phyloP scores from a whole-genome alignment of 2,329 filamentous ascomycete genomes.

The Ceratocystis destructans region DNA sequence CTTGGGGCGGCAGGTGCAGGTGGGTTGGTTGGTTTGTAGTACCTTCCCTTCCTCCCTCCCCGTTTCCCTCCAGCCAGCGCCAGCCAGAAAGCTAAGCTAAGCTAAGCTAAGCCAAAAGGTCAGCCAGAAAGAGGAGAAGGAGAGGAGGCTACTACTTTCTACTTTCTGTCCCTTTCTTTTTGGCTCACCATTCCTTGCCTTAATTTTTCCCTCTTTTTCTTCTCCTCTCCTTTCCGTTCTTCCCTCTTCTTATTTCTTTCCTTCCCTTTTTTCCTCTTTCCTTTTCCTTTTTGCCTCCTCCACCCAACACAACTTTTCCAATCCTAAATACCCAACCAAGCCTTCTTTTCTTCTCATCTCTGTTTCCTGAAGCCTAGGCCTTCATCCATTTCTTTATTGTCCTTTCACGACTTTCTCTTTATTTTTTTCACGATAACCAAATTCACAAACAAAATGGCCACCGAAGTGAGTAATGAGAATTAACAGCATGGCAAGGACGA shows the following conservation, averaged over 20 bases:
- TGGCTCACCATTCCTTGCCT: constrained; percentile 7
- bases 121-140: background rate
- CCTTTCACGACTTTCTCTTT: constrained; percentile 9
- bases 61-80: background rate
- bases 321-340: constrained; percentile 18
- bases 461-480: constrained; percentile 40
- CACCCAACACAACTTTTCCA: constrained; percentile 13
- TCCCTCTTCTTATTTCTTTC: background rate
- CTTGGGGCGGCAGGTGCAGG: background rate
- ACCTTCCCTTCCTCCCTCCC: background rate
- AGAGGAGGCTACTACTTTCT: background rate
- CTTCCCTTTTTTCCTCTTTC: constrained; percentile 7
- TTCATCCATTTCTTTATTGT: constrained; percentile 17
- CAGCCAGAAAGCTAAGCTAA: background rate
- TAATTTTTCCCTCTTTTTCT: constrained; percentile 9
- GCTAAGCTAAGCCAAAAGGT: background rate
- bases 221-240: constrained; percentile 6
- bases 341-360: constrained; percentile 13
- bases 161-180: constrained; percentile 5
- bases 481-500: background rate
- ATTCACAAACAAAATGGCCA: constrained; percentile 39
- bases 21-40: background rate
- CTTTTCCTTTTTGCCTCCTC: background rate
- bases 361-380: constrained; percentile 12
- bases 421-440: constrained; percentile 17